These are phyloP conservation scores for Euphorbia tirucalli DNA, from an alignment of 345 rosid species.

Conservation along the genomic window DNA sequence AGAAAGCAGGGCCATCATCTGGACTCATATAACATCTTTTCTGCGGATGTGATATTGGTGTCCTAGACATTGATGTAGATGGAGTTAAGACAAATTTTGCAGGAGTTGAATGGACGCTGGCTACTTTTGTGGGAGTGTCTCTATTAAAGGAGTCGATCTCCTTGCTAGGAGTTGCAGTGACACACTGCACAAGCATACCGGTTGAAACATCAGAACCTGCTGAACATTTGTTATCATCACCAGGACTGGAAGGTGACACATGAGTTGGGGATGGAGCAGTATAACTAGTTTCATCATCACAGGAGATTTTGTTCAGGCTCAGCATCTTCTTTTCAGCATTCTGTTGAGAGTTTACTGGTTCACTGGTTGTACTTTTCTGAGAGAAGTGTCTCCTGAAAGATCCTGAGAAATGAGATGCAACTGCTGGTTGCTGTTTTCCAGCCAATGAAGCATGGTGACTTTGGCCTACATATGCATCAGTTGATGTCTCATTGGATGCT, in stretches of 20 bases:
- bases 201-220: constrained; percentile 5
- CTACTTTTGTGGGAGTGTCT: constrained; percentile 30
- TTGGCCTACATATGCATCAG: background rate
- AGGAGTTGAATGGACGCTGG: constrained; percentile 48
- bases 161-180: constrained; percentile 45
- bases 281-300: constrained; percentile 18
- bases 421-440: constrained; percentile 25
- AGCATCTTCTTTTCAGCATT: constrained; percentile 2
- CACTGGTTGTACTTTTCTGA: constrained; percentile 12
- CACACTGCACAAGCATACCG: constrained; percentile 3
- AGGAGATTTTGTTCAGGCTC: constrained; percentile 13
- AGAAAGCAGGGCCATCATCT: constrained; percentile 41
- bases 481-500: background rate
- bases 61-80: constrained; percentile 40
- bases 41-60: constrained; percentile 35
- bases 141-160: constrained; percentile 13
- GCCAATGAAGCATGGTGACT: background rate
- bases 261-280: constrained; percentile 29
- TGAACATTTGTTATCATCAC: constrained; percentile 1
- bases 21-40: constrained; percentile 57
- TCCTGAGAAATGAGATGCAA: constrained; percentile 44
- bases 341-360: background rate
- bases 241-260: constrained; percentile 17
- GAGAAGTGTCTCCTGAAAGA: constrained; percentile 49
- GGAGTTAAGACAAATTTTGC: constrained; percentile 63